Evolutionary conservation across 1,284 basidiomycete genomes (phyloP), one percentile per base, ranked within the genome.

Genomic region (Heterobasidion irregulare): DNA sequence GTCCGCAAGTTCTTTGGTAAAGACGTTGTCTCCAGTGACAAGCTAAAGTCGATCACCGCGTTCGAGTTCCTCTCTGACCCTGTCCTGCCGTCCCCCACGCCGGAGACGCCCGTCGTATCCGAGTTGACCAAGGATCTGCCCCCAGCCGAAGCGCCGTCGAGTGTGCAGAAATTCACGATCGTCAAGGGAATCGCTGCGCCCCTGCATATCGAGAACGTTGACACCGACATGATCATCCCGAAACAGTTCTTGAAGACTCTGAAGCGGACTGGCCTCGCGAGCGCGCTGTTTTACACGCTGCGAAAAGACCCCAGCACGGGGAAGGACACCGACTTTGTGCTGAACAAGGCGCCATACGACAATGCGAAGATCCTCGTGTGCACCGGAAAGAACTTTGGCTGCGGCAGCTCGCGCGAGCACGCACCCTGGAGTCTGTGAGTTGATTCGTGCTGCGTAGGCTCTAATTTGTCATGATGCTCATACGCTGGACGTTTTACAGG

Each of bases 141-240:
- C 32, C 66, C 77, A 19, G 61, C 75, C 5, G 72, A 82, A 53
- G 72, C 80, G 2, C 78, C 84, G 19, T 83, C 89, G 32, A 78
- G 77, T 48, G 82, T 89, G 57, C 76, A 79, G 65, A 91, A 90
- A 65, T 98, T 98, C 70, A 84, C 76, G 52, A 68, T 89, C 53
- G 72, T 95, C 61, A 88, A 87, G 70, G 94, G 94, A 46, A 84
- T 94, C 59, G 83, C 91, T 33, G 94, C 93, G 3, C 92, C 92
- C n/a, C 70, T 97, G 70, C 83, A 90, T 70, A 90, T 94, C 58
- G 85, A 92, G 64, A 98, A 98, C 67, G 87, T 97, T 60, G 94
- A 98, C 71, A 98, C 94, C 53, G 95, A 98, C 68, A 94, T 92
- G 86, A 96, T 98, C 69, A 96, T 97, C 65, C 95, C 94, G 6